Evolutionary conservation across 2,329 filamentous ascomycete species (phyloP).

Genomic region (Mariannaea sp.): DNA sequence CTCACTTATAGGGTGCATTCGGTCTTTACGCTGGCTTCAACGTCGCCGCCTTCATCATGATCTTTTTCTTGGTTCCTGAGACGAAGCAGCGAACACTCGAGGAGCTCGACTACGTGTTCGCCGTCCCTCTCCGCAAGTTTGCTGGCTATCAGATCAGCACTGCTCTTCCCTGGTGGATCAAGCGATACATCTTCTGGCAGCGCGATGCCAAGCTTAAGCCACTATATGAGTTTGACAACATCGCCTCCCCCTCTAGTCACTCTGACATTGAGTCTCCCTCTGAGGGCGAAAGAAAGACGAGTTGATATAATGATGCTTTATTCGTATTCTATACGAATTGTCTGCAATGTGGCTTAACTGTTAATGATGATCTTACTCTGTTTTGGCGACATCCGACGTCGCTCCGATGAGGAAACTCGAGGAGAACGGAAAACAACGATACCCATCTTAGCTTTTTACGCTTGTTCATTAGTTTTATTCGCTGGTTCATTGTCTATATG

Average conservation of each 20-base stretch:
- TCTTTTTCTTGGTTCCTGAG: constrained; percentile 55
- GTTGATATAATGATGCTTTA: too few species aligned
- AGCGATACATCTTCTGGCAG: constrained; percentile 40
- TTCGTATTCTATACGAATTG: too few species aligned
- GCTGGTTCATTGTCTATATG: too few species aligned
- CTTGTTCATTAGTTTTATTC: too few species aligned
- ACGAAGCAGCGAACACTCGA: constrained; percentile 60
- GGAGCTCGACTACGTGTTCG: constrained; percentile 57
- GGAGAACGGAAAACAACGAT: too few species aligned
- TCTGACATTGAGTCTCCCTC: constrained; percentile 26
- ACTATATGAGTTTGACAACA: constrained; percentile 45
- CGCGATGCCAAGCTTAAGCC: constrained; percentile 41
- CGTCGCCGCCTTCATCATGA: constrained; percentile 57
- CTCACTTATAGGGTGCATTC: constrained; percentile 43
- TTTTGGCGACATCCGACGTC: too few species aligned
- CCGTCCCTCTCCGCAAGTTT: constrained; percentile 51
- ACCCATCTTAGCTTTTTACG: too few species aligned
- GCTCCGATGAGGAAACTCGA: too few species aligned
- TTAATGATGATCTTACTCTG: too few species aligned
- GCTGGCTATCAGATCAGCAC: constrained; percentile 40
- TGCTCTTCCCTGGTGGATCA: constrained; percentile 29
- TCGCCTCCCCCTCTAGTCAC: constrained; percentile 20
- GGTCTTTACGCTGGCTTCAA: constrained; percentile 62
- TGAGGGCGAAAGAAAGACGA: constrained; percentile 20
- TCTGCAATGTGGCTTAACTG: neutral